Percentiles rank a stretch among this genome's conserved stretches.
These are phyloP conservation scores for Serendipita sp. DNA, from an alignment of 1,284 basidiomycete genomes.

Conservation along the genomic window DNA sequence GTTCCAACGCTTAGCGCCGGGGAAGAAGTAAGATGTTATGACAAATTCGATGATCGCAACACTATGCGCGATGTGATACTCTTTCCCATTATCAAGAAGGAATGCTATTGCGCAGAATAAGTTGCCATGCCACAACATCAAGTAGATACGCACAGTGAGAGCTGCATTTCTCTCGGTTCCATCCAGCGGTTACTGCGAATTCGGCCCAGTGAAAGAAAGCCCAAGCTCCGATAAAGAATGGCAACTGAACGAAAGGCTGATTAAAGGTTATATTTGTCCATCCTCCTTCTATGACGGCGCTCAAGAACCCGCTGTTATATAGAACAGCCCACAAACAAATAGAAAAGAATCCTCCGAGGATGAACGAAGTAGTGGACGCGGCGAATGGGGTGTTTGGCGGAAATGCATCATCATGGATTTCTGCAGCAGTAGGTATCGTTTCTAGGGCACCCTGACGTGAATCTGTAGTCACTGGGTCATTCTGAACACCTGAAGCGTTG, in stretches of 20 bases:
- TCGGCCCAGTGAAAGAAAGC: constrained; percentile 86
- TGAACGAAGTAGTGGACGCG: constrained; percentile 57
- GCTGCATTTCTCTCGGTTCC: constrained; percentile 85
- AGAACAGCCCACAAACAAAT: constrained; percentile 8
- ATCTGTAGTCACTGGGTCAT: constrained; percentile 16
- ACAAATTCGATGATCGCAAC: constrained; percentile 73
- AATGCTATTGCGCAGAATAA: constrained; percentile 48
- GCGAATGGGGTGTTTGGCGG: constrained; percentile 76
- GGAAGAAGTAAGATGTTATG: constrained; percentile 48
- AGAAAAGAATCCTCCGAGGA: constrained; percentile 38
- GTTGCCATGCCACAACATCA: not conserved
- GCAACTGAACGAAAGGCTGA: constrained; percentile 36
- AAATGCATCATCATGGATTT: constrained; percentile 33
- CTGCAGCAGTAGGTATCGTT: constrained; percentile 31
- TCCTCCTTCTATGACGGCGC: constrained; percentile 16
- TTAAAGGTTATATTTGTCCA: constrained; percentile 43
- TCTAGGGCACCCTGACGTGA: constrained; percentile 25
- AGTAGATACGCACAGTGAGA: constrained; percentile 64
- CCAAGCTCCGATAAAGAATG: constrained; percentile 71
- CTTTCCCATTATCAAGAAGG: constrained; percentile 77
- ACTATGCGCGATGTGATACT: constrained; percentile 79
- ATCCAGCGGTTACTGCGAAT: constrained; percentile 89
- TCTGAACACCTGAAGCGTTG: constrained; percentile 25
- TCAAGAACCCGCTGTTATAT: not conserved
- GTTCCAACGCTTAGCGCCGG: constrained; percentile 14